Evolutionary conservation across 306 rosid species (phyloP), one percentile per base, ranked within the genome.

Genomic region (Trifolium subterraneum): DNA sequence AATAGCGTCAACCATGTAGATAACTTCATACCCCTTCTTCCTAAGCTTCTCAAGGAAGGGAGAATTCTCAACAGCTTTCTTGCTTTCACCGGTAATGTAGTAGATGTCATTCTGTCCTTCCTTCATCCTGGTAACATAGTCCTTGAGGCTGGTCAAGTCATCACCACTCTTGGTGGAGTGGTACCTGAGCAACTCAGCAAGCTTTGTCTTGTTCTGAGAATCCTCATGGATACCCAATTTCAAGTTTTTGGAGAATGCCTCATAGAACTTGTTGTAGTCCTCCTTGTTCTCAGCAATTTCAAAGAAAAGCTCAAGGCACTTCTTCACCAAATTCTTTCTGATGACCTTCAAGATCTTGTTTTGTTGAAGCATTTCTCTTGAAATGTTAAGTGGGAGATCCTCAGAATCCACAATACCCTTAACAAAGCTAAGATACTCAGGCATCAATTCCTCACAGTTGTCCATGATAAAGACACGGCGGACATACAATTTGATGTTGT

Each of bases 331-430:
- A 76, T 93, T 93, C 85, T 93, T 93, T 33, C 98, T 79, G 68
- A 93, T 93, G 70, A 93, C 97, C 86, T 93, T 93, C 5, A 93
- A 72, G 70, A 93, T 93, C 83, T 93, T 93, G 86, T 93, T 93
- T 79, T 93, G 98, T 81, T 93, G 98, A 62, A 93, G 78, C 90
- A 2, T 93, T 54, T 93, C 98, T 62, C 98, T 85, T 0, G 98
- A 93, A 20, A 93, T 93, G 84, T 93, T 93, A 52, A 93, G 92
- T 0, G 98, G 97, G 25, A 91, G 98, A 61, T 93, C 98, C 87
- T 93, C 98, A 41, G 98, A 93, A 74, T 93, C 98, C 3, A 93
- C 97, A 66, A 93, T 93, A 78, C 98, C 97, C 90, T 93, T 93
- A 0, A 93, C 86, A 64, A 93, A 93, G 64, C 92, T 71, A 23